Evolutionary conservation across 2,329 filamentous ascomycete species (phyloP).

Genomic region (Pseudogymnoascus sp.): DNA sequence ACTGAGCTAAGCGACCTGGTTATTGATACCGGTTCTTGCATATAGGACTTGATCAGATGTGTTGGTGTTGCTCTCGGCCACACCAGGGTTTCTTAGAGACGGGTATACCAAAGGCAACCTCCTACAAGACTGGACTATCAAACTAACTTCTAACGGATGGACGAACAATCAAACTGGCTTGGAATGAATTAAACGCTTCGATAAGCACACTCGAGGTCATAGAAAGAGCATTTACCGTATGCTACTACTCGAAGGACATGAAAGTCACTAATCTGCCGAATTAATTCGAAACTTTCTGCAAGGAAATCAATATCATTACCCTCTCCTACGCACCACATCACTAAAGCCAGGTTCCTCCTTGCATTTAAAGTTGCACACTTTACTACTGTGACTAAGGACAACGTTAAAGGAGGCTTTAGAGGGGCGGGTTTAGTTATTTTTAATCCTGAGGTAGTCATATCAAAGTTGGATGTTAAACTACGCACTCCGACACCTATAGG

Average conservation of each 20-base stretch:
- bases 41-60: no score
- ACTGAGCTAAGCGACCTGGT: background rate
- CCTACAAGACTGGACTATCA: slow-evolving; percentile 23
- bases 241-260: slow-evolving; percentile 33
- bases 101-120: slow-evolving; percentile 21
- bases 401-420: slow-evolving; percentile 27
- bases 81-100: no score
- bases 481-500: background rate
- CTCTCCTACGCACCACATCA: slow-evolving; percentile 16
- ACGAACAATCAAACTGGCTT: slow-evolving; percentile 30
- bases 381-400: slow-evolving; percentile 23
- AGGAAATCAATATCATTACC: slow-evolving; percentile 29
- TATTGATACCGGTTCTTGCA: background rate
- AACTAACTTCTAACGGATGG: slow-evolving; percentile 28
- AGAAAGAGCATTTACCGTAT: slow-evolving; percentile 30
- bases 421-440: slow-evolving; percentile 28
- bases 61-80: no score
- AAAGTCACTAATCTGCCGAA: slow-evolving; percentile 29
- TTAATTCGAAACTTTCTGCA: slow-evolving; percentile 33
- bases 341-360: slow-evolving; percentile 18
- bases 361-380: slow-evolving; percentile 24
- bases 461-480: slow-evolving; percentile 21
- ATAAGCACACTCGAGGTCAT: slow-evolving; percentile 19
- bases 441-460: slow-evolving; percentile 29
- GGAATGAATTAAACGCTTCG: no score